Evolutionary conservation across 2,329 filamentous ascomycete genomes (phyloP).

Genomic region (Monosporascus sp.): DNA sequence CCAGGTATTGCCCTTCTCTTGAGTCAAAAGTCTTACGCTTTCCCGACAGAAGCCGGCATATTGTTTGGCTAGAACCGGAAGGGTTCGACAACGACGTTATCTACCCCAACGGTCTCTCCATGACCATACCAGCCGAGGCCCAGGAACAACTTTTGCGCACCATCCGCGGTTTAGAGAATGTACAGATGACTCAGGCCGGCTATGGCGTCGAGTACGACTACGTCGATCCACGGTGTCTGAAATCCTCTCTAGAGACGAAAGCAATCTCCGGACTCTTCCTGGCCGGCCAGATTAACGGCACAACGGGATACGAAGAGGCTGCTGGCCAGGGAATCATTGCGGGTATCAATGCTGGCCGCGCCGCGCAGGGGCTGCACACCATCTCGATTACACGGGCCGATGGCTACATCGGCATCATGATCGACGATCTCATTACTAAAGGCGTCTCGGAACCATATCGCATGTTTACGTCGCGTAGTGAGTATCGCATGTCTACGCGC

Average conservation of each 20-base stretch:
- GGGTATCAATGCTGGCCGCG: conserved; percentile 88
- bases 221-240: conserved; percentile 84
- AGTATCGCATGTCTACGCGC: conserved; percentile 88
- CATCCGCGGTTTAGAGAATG: conserved; percentile 81
- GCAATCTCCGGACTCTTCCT: conserved; percentile 82
- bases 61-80: conserved; percentile 96
- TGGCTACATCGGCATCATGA: conserved; percentile 97
- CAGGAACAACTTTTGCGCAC: conserved; percentile 83
- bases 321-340: conserved; percentile 89
- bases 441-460: conserved; percentile 95
- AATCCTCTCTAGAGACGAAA: conserved; percentile 90
- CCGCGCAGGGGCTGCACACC: conserved; percentile 58
- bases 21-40: conserved; percentile 94
- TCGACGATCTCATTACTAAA: conserved; percentile 95
- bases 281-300: conserved; percentile 96
- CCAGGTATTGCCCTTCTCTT: conserved; percentile 89
- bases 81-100: conserved; percentile 85
- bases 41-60: conserved; percentile 70
- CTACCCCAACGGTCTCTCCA: conserved; percentile 94
- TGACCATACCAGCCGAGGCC: conserved; percentile 87
- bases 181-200: conserved; percentile 86
- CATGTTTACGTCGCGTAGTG: conserved; percentile 95
- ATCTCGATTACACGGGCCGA: conserved; percentile 74
- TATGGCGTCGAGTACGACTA: conserved; percentile 99
- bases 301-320: conserved; percentile 96